Conservation (phyloP, 352 stramenopile genomes). For the Pythium aristosporum region DNA sequence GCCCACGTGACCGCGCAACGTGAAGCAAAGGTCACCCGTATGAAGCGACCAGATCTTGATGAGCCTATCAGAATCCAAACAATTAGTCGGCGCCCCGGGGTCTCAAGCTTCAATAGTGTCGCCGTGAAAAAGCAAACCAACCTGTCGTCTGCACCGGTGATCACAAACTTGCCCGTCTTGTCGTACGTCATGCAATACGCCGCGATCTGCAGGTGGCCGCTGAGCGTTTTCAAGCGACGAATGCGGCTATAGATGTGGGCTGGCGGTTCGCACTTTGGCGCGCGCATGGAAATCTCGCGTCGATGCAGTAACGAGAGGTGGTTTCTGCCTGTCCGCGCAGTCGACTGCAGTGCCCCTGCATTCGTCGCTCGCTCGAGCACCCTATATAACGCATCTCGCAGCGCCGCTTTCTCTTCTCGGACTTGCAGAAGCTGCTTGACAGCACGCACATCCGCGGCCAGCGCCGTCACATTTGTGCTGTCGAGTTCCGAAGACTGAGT, state of each 20-base stretch:
- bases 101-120: background rate
- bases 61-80: conserved; percentile 48
- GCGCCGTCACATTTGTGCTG: conserved; percentile 37
- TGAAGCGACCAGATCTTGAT: conserved; percentile 96
- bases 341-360: conserved; percentile 48
- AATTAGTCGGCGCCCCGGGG: background rate
- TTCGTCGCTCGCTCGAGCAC: conserved; percentile 42
- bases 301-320: conserved; percentile 51
- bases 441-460: conserved; percentile 73
- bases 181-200: conserved; percentile 97
- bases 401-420: conserved; percentile 36
- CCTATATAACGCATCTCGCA: conserved; percentile 35
- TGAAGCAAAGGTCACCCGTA: conserved; percentile 81
- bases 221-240: conserved; percentile 85
- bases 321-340: conserved; percentile 51
- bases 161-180: conserved; percentile 93
- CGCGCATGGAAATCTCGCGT: conserved; percentile 44
- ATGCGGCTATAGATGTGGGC: conserved; percentile 78
- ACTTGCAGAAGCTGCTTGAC: conserved; percentile 75
- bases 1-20: conserved; percentile 80
- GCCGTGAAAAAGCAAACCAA: conserved; percentile 22
- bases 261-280: conserved; percentile 38
- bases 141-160: conserved; percentile 96
- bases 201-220: conserved; percentile 92
- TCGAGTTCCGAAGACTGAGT: conserved; percentile 19